These are phyloP conservation scores for Candida succiphila DNA, from an alignment of 805 yeast genomes.

Conservation along the genomic window DNA sequence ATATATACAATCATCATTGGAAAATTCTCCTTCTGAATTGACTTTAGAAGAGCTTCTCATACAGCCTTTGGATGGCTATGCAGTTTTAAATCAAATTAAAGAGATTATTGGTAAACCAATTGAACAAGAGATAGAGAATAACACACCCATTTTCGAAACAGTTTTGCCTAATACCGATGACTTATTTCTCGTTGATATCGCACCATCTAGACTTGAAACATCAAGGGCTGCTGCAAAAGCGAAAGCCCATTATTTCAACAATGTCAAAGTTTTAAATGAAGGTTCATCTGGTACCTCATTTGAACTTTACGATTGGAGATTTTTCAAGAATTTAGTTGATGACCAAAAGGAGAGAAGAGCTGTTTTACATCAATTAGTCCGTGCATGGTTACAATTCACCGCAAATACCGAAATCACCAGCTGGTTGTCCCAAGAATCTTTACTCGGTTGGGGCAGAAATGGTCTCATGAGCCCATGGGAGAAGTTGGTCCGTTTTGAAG, in stretches of 20 bases:
- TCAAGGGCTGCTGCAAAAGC: constrained; percentile 22
- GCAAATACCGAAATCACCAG: constrained; percentile 30
- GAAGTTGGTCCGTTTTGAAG: constrained; percentile 36
- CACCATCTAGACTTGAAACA: constrained; percentile 18
- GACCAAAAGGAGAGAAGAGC: constrained; percentile 30
- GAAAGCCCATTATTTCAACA: constrained; percentile 22
- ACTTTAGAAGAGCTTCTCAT: constrained; percentile 13
- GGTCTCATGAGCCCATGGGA: constrained; percentile 48
- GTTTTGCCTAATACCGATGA: no score
- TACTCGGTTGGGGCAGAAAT: constrained; percentile 40
- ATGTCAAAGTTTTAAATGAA: constrained; percentile 19
- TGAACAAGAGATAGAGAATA: background rate
- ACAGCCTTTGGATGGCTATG: constrained; percentile 17
- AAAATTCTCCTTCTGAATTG: constrained; percentile 3
- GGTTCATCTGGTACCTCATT: constrained; percentile 20
- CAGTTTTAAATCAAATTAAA: constrained; percentile 18
- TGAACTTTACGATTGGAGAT: constrained; percentile 59
- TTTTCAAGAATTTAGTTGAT: constrained; percentile 36
- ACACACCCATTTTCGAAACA: constrained; percentile 12
- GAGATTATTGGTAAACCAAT: constrained; percentile 19
- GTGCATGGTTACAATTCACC: constrained; percentile 35
- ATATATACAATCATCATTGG: constrained; percentile 21
- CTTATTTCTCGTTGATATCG: no score
- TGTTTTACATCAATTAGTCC: constrained; percentile 32
- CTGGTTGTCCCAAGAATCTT: constrained; percentile 40